Conservation (phyloP, 2,329 filamentous ascomycete genomes). For the Colletotrichum musae region DNA sequence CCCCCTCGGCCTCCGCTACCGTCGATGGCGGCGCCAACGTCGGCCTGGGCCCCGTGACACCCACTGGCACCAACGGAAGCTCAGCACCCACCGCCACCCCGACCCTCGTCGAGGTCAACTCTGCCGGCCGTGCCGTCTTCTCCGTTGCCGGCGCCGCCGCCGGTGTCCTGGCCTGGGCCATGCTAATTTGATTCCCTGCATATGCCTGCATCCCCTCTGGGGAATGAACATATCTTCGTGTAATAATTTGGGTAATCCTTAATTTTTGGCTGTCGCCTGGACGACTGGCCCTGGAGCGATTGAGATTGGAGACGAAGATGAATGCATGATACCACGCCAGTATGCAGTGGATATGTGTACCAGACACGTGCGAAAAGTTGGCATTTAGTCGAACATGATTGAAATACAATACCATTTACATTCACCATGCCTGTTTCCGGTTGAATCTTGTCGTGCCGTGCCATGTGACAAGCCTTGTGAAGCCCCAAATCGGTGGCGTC, state of each 20-base stretch:
- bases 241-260: conserved; percentile 31
- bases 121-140: conserved; percentile 28
- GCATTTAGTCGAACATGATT: neutral
- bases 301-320: conserved; percentile 6
- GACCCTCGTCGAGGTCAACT: conserved; percentile 25
- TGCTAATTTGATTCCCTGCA: conserved; percentile 12
- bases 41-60: conserved; percentile 16
- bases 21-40: conserved; percentile 29
- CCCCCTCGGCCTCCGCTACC: conserved; percentile 23
- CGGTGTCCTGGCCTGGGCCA: conserved; percentile 18
- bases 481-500: no score
- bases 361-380: conserved; percentile 16
- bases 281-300: neutral
- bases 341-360: conserved; percentile 22
- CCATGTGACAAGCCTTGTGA: no score
- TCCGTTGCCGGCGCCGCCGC: conserved; percentile 14
- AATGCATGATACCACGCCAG: conserved; percentile 35
- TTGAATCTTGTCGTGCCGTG: neutral
- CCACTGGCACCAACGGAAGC: conserved; percentile 6
- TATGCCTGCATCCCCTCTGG: neutral
- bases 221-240: conserved; percentile 21
- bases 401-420: neutral
- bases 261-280: conserved; percentile 9
- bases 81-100: conserved; percentile 24
- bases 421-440: neutral